These are phyloP conservation scores for Uncinocarpus reesii DNA, from an alignment of 2,329 filamentous ascomycete species.

Conservation along the genomic window DNA sequence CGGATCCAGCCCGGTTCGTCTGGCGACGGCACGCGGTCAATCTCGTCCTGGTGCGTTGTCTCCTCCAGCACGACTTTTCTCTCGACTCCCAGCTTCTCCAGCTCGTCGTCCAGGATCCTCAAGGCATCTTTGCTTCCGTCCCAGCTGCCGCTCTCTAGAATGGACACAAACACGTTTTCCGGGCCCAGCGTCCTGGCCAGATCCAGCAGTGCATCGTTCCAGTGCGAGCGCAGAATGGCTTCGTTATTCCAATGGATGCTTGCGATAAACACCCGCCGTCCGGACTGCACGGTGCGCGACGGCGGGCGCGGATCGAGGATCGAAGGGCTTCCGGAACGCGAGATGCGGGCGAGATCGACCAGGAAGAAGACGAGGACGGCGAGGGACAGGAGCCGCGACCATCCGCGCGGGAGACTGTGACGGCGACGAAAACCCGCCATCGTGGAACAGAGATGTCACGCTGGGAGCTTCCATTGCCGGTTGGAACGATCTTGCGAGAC, in stretches of 20 bases:
- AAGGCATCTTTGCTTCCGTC: slow-evolving; percentile 58
- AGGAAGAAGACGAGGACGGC: background rate
- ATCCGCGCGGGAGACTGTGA: too few species aligned
- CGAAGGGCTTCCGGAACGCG: background rate
- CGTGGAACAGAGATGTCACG: too few species aligned
- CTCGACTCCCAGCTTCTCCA: slow-evolving; percentile 45
- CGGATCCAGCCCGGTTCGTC: slow-evolving; percentile 53
- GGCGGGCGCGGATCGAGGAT: background rate
- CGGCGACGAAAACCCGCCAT: too few species aligned
- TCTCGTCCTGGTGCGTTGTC: slow-evolving; percentile 49
- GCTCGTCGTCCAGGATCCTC: slow-evolving; percentile 44
- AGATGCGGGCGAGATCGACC: slow-evolving; percentile 1
- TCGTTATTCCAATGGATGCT: slow-evolving; percentile 61
- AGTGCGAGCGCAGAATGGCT: slow-evolving; percentile 49
- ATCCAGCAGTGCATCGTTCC: slow-evolving; percentile 51
- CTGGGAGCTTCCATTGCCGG: too few species aligned
- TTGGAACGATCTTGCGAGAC: too few species aligned
- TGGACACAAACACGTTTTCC: slow-evolving; percentile 56
- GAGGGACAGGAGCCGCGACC: background rate
- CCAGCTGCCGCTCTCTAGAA: slow-evolving; percentile 59
- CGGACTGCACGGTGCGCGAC: background rate
- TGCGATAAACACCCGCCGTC: slow-evolving; percentile 49
- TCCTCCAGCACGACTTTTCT: slow-evolving; percentile 50
- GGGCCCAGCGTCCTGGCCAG: slow-evolving; percentile 49
- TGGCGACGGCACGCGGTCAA: slow-evolving; percentile 35